These are phyloP conservation scores for Fusarium caatingaense DNA, from an alignment of 2,329 filamentous ascomycete genomes.

Conservation along the genomic window DNA sequence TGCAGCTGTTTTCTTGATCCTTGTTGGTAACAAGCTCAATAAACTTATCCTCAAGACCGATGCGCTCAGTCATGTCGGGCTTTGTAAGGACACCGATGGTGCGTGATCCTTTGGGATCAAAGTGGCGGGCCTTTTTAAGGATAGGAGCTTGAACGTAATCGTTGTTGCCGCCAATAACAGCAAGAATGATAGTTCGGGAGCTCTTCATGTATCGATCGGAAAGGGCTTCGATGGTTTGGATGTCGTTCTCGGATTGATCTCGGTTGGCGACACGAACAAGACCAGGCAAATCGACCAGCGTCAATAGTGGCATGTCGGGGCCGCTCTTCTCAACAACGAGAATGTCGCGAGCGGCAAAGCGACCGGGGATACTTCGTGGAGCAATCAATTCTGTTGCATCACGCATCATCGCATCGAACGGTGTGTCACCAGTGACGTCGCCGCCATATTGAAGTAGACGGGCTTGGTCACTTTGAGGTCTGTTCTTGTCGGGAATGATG, in stretches of 20 bases:
- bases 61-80: conserved; percentile 64
- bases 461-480: conserved; percentile 60
- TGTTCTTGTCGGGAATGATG: conserved; percentile 65
- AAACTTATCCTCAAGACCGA: conserved; percentile 65
- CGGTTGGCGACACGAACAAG: conserved; percentile 65
- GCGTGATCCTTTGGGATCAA: conserved; percentile 61
- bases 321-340: conserved; percentile 70
- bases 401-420: conserved; percentile 64
- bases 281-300: conserved; percentile 71
- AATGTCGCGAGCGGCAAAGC: conserved; percentile 64
- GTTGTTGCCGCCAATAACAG: conserved; percentile 66
- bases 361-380: conserved; percentile 61
- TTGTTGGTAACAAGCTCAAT: conserved; percentile 64
- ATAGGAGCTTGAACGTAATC: conserved; percentile 66
- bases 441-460: conserved; percentile 62
- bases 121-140: conserved; percentile 62
- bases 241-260: conserved; percentile 64
- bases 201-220: conserved; percentile 68
- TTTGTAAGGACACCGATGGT: conserved; percentile 66
- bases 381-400: conserved; percentile 64
- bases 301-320: conserved; percentile 69
- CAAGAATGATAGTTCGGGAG: conserved; percentile 65
- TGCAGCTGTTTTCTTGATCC: conserved; percentile 62
- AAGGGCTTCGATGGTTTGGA: conserved; percentile 62
- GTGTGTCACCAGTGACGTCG: conserved; percentile 56